Conservation (phyloP, 2,329 filamentous ascomycete species). For the Dissoconium aciculare region DNA sequence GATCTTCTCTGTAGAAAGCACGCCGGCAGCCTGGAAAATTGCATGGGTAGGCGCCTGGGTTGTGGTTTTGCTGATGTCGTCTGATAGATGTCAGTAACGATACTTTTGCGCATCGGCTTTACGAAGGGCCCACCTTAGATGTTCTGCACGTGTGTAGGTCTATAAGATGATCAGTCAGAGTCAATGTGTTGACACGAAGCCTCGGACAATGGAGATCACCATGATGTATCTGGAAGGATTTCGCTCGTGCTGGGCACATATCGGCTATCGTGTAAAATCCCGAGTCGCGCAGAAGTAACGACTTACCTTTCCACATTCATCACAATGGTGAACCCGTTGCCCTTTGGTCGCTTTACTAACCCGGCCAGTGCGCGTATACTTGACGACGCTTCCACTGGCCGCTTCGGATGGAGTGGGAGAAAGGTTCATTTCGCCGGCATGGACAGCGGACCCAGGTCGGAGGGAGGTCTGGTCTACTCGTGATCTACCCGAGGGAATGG, state of each 20-base stretch:
- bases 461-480: slow-evolving; percentile 8
- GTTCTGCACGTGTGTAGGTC: slow-evolving; percentile 35
- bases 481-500: no score
- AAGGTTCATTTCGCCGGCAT: slow-evolving; percentile 12
- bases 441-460: slow-evolving; percentile 9
- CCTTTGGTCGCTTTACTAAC: slow-evolving; percentile 36
- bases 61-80: slow-evolving; percentile 34
- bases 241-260: no score
- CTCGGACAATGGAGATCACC: no score
- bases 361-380: slow-evolving; percentile 32
- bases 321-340: slow-evolving; percentile 30
- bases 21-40: slow-evolving; percentile 28
- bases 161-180: slow-evolving; percentile 10
- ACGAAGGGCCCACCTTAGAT: slow-evolving; percentile 25
- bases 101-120: no score
- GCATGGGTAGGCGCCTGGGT: slow-evolving; percentile 28
- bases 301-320: slow-evolving; percentile 32
- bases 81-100: no score
- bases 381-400: slow-evolving; percentile 16
- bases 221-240: no score
- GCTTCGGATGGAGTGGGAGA: slow-evolving; percentile 12
- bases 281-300: not conserved
- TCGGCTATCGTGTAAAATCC: no score
- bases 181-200: no score
- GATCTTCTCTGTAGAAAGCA: slow-evolving; percentile 31